Evolutionary conservation across 768 basidiomycete genomes (phyloP), one percentile per base, ranked within the genome.

Genomic region (Psilocybe cubensis): DNA sequence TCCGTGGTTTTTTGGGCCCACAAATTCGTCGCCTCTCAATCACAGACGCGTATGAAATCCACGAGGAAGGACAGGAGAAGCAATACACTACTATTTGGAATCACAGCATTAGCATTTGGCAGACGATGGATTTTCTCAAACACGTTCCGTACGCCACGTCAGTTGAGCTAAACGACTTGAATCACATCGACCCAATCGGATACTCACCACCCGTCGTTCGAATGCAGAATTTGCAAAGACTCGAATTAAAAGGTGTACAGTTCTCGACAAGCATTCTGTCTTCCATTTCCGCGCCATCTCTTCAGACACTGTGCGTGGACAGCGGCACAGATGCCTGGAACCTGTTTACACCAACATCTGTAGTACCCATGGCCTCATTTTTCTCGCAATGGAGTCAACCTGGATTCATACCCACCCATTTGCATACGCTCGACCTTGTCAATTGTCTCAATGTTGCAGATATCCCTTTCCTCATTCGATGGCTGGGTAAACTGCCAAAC

Each of bases 321-420:
- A 54, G 58, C 14, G 27, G 18, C 18, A 44, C 2, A 17, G 58
- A 4, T 18, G 11, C 3, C 20, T 33, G 8, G 41, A 59, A 3
- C 40, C 69, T 41, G 25, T 33, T 12, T 33, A 33, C 31, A 33
- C 31, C 31, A 7, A 6, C 31, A 6, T 33, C 31, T 33, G 6
- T 12, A 6, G 31, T 33, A 7, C 31, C 7, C 6, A 33, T 33
- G 31, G 12, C 52, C 9, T 60, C 62, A 17, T 54, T 73, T 38
- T 66, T 73, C 41, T 54, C 65, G 0, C 64, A 70, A 23, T 74
- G 71, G 72, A 71, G 69, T 52, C 59, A 69, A 27, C 51, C 61
- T 3, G 35, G 31, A 2, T 66, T 54, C 50, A 40, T 69, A 1
- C 71, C 72, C 3, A 27, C 28, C 10, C 25, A 61, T 4, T 59